Percentiles rank a stretch among this genome's conserved stretches.
Conservation (phyloP, 2,329 filamentous ascomycete genomes). For the Cyanodermella asteris region DNA sequence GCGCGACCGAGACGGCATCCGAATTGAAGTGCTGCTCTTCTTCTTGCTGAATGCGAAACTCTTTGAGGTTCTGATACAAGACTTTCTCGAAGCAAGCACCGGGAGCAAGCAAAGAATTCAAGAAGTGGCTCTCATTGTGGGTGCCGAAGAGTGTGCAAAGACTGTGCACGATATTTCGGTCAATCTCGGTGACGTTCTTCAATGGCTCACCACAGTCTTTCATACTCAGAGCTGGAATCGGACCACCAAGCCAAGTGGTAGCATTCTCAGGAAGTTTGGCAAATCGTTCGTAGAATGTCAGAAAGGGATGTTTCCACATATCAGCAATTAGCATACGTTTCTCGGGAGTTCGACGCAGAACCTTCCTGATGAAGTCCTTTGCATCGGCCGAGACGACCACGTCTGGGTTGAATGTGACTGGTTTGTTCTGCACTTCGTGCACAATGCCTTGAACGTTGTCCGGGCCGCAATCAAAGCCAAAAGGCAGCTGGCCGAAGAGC, state of each 20-base stretch:
- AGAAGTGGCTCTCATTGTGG: conserved; percentile 48
- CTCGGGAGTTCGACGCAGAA: conserved; percentile 58
- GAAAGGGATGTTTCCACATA: conserved; percentile 72
- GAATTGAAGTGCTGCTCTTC: conserved; percentile 78
- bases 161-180: conserved; percentile 63
- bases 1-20: conserved; percentile 55
- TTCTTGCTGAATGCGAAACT: no score
- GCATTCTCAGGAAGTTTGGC: conserved; percentile 39
- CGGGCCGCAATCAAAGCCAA: conserved; percentile 33
- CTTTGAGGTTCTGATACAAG: conserved; percentile 69
- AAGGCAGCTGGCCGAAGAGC: conserved; percentile 65
- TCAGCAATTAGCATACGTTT: conserved; percentile 57
- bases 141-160: conserved; percentile 82
- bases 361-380: conserved; percentile 54
- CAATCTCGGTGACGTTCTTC: conserved; percentile 44
- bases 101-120: conserved; percentile 6
- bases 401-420: conserved; percentile 25
- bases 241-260: conserved; percentile 31
- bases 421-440: conserved; percentile 33
- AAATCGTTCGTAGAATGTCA: conserved; percentile 61
- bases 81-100: conserved; percentile 41
- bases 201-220: conserved; percentile 41
- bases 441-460: conserved; percentile 41
- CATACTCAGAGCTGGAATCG: conserved; percentile 31
- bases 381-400: conserved; percentile 37